Base-by-base conservation (phyloP, 2,329 filamentous ascomycete species). In the Claviceps digitariae region DNA sequence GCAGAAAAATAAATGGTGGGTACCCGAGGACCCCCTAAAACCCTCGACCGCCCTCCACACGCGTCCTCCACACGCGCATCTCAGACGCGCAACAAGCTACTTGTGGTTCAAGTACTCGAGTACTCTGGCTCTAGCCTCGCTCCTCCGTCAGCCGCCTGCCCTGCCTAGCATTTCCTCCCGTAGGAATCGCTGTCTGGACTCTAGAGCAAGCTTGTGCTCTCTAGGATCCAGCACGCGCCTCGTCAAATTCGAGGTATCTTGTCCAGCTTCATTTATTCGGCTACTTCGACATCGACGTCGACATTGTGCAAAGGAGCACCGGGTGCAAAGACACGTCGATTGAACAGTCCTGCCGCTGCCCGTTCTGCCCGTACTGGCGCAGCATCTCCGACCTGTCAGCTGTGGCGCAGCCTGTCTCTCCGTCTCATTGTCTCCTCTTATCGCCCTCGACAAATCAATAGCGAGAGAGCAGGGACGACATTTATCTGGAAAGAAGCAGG, bases 91-190 rank as follows among this genome's bases (percentile, higher is more conserved):
- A 45, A 58, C 59, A 52, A 52, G 59, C 58, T 55, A 43, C 44
- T 43, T 43, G n/a, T n/a, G n/a, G n/a, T n/a, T n/a, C n/a, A n/a
- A 49, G 63, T 71, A 72, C 70, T 69, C 60, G 72, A 63, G 70
- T 72, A 72, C 69, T 17, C 6, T 52, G 23, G 6, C 21, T 49
- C 36, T n/a, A n/a, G n/a, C n/a, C n/a, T n/a, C n/a, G 46, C 8
- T 29, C 27, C 15, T 38, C 36, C 36, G 29, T 49, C 34, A 20
- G 23, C 27, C 15, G 52, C 58, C 59, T 61, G 58, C 58, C 57
- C 56, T 56, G 58, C 57, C 56, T 56, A 58, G 55, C 61, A 62
- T 47, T 57, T 59, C 57, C 53, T 58, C 54, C 46, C 52, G 43
- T 52, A 50, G 40, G 50, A 40, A 53, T n/a, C 47, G 50, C 52